These are phyloP conservation scores for Trametes sp. DNA, from an alignment of 1,284 basidiomycete genomes.

Conservation along the genomic window DNA sequence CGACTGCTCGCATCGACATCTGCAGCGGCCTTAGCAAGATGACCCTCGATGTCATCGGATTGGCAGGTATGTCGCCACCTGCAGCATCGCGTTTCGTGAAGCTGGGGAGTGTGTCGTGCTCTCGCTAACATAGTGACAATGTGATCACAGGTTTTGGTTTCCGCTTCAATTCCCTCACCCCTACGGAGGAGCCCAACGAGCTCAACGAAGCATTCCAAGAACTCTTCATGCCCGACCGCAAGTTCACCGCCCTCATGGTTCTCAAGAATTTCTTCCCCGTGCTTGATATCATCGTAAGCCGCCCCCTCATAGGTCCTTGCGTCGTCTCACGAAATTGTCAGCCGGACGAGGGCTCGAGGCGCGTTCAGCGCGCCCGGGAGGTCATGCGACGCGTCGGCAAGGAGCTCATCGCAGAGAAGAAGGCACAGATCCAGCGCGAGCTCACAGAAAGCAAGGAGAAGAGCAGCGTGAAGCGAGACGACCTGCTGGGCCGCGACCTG, in stretches of 20 bases:
- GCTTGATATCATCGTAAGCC: constrained; percentile 30
- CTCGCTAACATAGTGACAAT: not conserved
- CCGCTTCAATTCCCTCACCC: constrained; percentile 49
- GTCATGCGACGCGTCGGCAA: constrained; percentile 46
- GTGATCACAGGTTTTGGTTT: constrained; percentile 54
- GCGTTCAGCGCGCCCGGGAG: constrained; percentile 25
- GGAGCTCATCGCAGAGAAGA: constrained; percentile 51
- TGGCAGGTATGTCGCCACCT: constrained; percentile 45
- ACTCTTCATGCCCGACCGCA: constrained; percentile 18
- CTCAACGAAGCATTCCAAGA: constrained; percentile 49
- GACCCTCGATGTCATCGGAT: constrained; percentile 59
- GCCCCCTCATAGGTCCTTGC: too few species aligned
- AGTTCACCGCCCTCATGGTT: constrained; percentile 12
- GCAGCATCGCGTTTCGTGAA: too few species aligned
- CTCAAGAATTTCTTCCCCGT: constrained; percentile 22
- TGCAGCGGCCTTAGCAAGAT: constrained; percentile 49
- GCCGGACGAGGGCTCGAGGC: constrained; percentile 10
- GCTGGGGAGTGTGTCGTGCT: not conserved
- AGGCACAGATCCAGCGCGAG: constrained; percentile 37
- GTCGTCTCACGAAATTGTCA: too few species aligned
- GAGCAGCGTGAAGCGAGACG: constrained; percentile 27
- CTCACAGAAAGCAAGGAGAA: constrained; percentile 8
- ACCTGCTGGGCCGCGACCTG: constrained; percentile 38
- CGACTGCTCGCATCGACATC: constrained; percentile 46
- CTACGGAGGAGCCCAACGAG: constrained; percentile 43